Conservation (phyloP, 2,329 filamentous ascomycete genomes). For the Calycina marina region DNA sequence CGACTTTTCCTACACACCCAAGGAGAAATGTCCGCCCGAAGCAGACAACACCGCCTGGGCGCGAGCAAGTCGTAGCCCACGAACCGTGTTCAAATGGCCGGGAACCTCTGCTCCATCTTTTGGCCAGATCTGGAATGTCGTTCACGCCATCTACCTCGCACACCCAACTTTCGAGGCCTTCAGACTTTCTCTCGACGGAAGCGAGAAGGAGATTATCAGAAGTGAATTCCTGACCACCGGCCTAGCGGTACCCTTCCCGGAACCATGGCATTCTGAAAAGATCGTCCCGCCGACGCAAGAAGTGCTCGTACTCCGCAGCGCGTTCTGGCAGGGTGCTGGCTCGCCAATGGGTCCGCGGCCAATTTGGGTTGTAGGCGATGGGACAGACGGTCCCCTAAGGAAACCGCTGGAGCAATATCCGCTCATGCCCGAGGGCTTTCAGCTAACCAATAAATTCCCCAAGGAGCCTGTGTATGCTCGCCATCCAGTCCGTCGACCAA, state of each 20-base stretch:
- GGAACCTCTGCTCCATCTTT: conserved; percentile 19
- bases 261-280: conserved; percentile 4
- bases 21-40: no score
- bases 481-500: conserved; percentile 58
- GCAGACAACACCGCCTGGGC: conserved; percentile 27
- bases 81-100: conserved; percentile 23
- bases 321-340: conserved; percentile 58
- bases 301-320: conserved; percentile 34
- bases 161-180: conserved; percentile 23
- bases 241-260: conserved; percentile 10
- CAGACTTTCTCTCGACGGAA: conserved; percentile 22
- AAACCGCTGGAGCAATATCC: conserved; percentile 23
- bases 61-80: conserved; percentile 19
- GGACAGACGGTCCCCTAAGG: conserved; percentile 25
- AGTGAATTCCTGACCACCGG: conserved; percentile 21
- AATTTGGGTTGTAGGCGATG: conserved; percentile 31
- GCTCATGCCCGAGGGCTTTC: conserved; percentile 27
- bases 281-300: conserved; percentile 13
- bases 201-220: conserved; percentile 15
- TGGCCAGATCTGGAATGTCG: conserved; percentile 25
- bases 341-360: conserved; percentile 52
- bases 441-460: conserved; percentile 25
- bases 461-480: conserved; percentile 32
- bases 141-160: conserved; percentile 25
- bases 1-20: no score